These are phyloP conservation scores for Astrothelium macrocarpum DNA, from an alignment of 495 filamentous ascomycete genomes.

Conservation along the genomic window DNA sequence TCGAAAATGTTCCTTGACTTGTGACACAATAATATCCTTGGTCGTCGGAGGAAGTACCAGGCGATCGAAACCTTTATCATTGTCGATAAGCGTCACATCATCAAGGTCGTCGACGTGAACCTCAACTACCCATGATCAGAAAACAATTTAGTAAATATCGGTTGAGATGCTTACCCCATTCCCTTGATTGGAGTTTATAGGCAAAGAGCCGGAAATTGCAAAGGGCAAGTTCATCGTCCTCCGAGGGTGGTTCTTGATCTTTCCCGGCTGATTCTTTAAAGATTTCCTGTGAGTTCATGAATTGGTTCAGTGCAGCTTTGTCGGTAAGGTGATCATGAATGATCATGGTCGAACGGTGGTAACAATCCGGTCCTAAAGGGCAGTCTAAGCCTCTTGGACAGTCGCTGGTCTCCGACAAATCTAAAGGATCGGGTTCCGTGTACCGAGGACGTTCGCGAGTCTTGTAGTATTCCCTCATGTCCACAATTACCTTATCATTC, in stretches of 20 bases:
- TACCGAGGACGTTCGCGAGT: neutral
- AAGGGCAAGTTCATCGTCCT: conserved; percentile 6
- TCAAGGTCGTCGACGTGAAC: conserved; percentile 1
- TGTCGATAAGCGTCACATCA: neutral
- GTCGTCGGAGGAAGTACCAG: conserved; percentile 3
- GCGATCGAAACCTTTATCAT: conserved; percentile 6
- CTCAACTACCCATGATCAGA: conserved; percentile 5
- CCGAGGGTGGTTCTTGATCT: neutral
- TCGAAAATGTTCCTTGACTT: conserved; percentile 11
- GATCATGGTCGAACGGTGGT: neutral
- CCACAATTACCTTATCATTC: conserved; percentile 7
- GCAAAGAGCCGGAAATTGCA: conserved; percentile 9
- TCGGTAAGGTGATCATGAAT: neutral
- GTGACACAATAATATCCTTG: conserved; percentile 9
- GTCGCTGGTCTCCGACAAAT: neutral
- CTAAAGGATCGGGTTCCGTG: neutral
- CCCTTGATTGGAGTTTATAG: neutral
- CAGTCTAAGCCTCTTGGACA: neutral
- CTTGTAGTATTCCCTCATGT: conserved; percentile 8
- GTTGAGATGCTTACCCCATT: conserved; percentile 3
- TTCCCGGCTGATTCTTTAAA: neutral
- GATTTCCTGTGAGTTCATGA: neutral
- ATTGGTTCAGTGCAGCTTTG: neutral
- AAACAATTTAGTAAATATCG: neutral
- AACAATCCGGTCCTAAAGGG: neutral